A percentile compares a stretch with the other conserved stretches of the same genome.
Evolutionary conservation across 208 protist genomes (phyloP).

Genomic region (Crithidia mellificae): DNA sequence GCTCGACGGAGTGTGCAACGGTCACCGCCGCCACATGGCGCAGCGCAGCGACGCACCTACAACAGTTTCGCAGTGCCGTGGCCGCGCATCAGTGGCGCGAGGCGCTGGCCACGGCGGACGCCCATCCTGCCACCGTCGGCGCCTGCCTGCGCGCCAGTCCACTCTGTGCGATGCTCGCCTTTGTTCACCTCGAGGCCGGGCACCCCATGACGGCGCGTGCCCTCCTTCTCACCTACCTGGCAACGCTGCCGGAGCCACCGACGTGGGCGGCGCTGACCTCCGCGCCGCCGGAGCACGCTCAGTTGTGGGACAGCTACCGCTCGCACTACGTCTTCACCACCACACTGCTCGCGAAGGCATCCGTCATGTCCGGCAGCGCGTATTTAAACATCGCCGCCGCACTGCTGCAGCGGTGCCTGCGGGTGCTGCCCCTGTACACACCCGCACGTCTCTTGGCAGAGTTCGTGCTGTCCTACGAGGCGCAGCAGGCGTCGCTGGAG

Average conservation of each 20-base stretch:
- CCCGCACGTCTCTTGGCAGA: slow-evolving; percentile 66
- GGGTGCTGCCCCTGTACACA: slow-evolving; percentile 47
- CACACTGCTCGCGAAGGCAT: slow-evolving; percentile 77
- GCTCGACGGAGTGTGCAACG: too few relatives aligned
- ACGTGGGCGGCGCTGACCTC: slow-evolving; percentile 8
- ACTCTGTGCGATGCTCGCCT: slow-evolving; percentile 58
- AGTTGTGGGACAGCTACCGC: slow-evolving; percentile 44
- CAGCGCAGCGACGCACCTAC: slow-evolving; percentile 12
- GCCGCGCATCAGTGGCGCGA: slow-evolving; percentile 43
- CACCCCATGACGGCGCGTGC: slow-evolving; percentile 53
- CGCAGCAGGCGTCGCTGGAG: slow-evolving; percentile 41
- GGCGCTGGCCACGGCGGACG: slow-evolving; percentile 18
- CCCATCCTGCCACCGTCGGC: not conserved
- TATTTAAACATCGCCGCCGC: slow-evolving; percentile 78
- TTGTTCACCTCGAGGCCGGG: slow-evolving; percentile 55
- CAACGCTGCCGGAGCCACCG: slow-evolving; percentile 50
- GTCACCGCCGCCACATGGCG: slow-evolving; percentile 6
- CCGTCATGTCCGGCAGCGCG: slow-evolving; percentile 64
- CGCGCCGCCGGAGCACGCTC: slow-evolving; percentile 13
- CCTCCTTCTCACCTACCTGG: slow-evolving; percentile 68
- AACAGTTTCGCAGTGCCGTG: slow-evolving; percentile 45
- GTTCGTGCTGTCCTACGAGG: slow-evolving; percentile 70
- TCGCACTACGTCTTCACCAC: slow-evolving; percentile 70
- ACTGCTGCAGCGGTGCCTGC: slow-evolving; percentile 67
- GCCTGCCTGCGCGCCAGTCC: slow-evolving; percentile 41